These are phyloP conservation scores for Haplosporangium sp. DNA, from an alignment of 371 early-diverging fungal genomes.

Conservation along the genomic window DNA sequence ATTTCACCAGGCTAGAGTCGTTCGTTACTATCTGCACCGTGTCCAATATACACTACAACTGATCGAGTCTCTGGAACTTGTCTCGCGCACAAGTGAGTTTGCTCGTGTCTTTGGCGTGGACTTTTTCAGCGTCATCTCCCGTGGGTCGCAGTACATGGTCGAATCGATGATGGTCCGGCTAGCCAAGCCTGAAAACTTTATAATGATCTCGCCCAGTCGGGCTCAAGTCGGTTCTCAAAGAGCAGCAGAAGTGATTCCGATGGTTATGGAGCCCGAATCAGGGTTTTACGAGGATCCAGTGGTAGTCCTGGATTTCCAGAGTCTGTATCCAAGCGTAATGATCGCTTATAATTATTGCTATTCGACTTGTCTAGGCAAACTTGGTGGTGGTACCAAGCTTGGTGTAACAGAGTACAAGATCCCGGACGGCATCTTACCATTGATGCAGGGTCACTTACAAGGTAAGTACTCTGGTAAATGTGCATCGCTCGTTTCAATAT, in stretches of 20 bases:
- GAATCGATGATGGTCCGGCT: conserved; percentile 90
- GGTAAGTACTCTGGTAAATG: conserved; percentile 52
- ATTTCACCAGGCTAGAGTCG: conserved; percentile 67
- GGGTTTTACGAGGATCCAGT: conserved; percentile 85
- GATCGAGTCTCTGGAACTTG: conserved; percentile 75
- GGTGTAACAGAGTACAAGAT: conserved; percentile 60
- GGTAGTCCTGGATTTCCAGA: conserved; percentile 91
- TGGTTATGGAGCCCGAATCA: conserved; percentile 90
- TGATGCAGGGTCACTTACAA: conserved; percentile 73
- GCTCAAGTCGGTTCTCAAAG: conserved; percentile 74
- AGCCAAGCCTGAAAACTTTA: conserved; percentile 80
- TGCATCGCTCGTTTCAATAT: background rate
- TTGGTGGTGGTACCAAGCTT: conserved; percentile 57
- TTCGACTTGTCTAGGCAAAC: conserved; percentile 86
- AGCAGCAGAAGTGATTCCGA: conserved; percentile 84
- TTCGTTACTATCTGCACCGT: conserved; percentile 77
- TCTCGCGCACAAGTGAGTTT: conserved; percentile 84
- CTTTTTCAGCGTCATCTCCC: conserved; percentile 84
- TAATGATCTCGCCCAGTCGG: conserved; percentile 71
- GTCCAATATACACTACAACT: conserved; percentile 75
- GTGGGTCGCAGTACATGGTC: conserved; percentile 92
- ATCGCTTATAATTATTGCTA: conserved; percentile 94
- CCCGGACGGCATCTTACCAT: conserved; percentile 58
- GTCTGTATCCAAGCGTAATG: conserved; percentile 93
- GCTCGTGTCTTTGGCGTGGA: conserved; percentile 90